Conservation (phyloP, 2,329 filamentous ascomycete species). For the Alternaria sp. region DNA sequence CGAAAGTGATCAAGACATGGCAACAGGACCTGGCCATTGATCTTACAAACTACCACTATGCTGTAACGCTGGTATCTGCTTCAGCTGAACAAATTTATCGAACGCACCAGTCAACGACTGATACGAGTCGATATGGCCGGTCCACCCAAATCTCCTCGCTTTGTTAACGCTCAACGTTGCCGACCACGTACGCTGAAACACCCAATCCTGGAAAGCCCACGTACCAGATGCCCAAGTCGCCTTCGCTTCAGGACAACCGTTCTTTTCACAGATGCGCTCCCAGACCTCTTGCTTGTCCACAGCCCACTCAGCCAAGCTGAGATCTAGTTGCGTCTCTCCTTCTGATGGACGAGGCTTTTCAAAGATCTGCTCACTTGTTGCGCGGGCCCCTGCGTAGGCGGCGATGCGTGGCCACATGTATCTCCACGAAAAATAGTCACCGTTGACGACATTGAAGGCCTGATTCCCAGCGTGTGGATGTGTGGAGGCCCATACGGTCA, state of each 20-base stretch:
- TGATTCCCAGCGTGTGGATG: not conserved
- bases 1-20: too few species aligned
- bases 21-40: not conserved
- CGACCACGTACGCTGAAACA: not conserved
- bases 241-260: not conserved
- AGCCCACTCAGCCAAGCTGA: not conserved
- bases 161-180: not conserved
- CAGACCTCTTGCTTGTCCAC: not conserved
- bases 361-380: not conserved
- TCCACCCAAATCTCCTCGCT: not conserved
- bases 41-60: not conserved
- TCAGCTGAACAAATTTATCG: not conserved
- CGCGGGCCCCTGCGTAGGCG: not conserved
- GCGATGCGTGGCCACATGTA: constrained; percentile 9
- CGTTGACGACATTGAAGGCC: constrained; percentile 12
- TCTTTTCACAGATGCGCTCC: not conserved
- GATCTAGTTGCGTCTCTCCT: constrained; percentile 1
- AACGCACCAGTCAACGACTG: not conserved
- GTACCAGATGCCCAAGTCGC: not conserved
- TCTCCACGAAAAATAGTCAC: constrained; percentile 8
- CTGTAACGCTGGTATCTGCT: not conserved
- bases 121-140: not conserved
- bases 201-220: not conserved
- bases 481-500: not conserved
- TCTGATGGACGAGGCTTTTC: not conserved